Conservation (phyloP, 495 filamentous ascomycete species). For the Neurospora sp. region DNA sequence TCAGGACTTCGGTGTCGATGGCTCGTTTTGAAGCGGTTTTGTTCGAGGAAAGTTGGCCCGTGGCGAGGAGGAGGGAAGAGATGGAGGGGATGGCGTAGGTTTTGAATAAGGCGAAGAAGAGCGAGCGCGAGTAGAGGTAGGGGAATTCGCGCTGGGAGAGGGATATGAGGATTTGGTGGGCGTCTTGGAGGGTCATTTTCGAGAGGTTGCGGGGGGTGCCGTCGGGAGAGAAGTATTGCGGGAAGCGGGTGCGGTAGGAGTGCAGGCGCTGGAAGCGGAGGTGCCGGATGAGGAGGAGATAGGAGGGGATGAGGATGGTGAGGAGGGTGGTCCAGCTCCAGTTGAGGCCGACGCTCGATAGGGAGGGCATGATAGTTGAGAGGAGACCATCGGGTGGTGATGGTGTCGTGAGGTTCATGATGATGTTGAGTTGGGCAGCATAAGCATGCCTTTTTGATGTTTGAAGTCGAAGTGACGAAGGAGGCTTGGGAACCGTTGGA, state of each 20-base stretch:
- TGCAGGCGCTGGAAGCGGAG: not conserved
- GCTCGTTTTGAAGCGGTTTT: conserved; percentile 47
- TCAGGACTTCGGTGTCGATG: conserved; percentile 46
- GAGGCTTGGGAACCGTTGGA: not conserved
- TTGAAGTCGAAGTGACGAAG: not conserved
- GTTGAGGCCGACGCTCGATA: not conserved
- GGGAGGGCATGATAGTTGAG: not conserved
- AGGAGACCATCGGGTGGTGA: not conserved
- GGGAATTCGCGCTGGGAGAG: conserved; percentile 46
- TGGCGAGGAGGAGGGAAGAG: conserved; percentile 42
- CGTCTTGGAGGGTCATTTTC: conserved; percentile 48
- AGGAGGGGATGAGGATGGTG: not conserved
- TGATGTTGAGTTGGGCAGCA: not conserved
- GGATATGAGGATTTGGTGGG: conserved; percentile 36
- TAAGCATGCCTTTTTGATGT: not conserved
- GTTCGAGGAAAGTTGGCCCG: conserved; percentile 41
- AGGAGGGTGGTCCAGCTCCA: not conserved
- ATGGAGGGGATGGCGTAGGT: conserved; percentile 59
- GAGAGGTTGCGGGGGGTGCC: conserved; percentile 13
- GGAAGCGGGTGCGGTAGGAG: not conserved
- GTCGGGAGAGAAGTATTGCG: not conserved
- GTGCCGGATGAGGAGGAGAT: not conserved
- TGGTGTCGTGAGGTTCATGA: not conserved
- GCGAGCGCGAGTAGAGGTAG: conserved; percentile 37
- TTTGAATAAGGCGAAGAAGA: conserved; percentile 55